Conservation (phyloP, 1,284 basidiomycete species). For the Agroathelia rolfsii region DNA sequence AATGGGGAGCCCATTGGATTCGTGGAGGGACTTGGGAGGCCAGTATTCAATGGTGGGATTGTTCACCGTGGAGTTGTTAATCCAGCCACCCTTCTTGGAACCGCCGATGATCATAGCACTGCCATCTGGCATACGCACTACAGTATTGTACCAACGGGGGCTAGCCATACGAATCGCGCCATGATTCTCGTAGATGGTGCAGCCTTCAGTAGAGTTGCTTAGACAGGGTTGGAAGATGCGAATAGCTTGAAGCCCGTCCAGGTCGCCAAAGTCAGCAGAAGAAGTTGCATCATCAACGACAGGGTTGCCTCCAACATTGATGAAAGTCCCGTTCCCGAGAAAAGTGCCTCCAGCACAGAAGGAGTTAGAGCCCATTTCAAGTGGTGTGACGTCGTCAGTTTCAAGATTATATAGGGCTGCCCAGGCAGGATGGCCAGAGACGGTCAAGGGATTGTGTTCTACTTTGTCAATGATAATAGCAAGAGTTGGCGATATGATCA, state of each 20-base stretch:
- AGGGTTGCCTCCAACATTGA: conserved; percentile 73
- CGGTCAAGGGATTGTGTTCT: conserved; percentile 69
- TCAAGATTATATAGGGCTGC: conserved; percentile 62
- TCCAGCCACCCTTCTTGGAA: conserved; percentile 71
- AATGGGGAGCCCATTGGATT: conserved; percentile 56
- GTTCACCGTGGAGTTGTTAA: conserved; percentile 67
- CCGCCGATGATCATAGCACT: conserved; percentile 78
- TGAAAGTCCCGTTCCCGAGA: conserved; percentile 61
- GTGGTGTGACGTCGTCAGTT: conserved; percentile 50
- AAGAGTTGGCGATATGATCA: conserved; percentile 59
- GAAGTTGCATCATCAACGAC: conserved; percentile 53
- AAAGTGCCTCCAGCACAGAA: conserved; percentile 82
- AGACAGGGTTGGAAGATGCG: conserved; percentile 67
- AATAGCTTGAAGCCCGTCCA: conserved; percentile 65
- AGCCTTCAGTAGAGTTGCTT: conserved; percentile 33
- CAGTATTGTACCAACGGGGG: conserved; percentile 72
- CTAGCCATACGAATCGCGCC: conserved; percentile 55
- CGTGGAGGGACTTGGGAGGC: conserved; percentile 64
- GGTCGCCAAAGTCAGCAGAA: conserved; percentile 64
- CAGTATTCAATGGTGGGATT: conserved; percentile 78
- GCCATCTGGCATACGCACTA: conserved; percentile 60
- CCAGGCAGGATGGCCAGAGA: conserved; percentile 73
- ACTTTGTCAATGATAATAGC: conserved; percentile 76
- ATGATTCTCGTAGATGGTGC: conserved; percentile 60
- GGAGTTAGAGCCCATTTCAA: conserved; percentile 70